phyloP scores from a whole-genome alignment of 1,284 basidiomycete genomes.

The Ganoderma meredithae region DNA sequence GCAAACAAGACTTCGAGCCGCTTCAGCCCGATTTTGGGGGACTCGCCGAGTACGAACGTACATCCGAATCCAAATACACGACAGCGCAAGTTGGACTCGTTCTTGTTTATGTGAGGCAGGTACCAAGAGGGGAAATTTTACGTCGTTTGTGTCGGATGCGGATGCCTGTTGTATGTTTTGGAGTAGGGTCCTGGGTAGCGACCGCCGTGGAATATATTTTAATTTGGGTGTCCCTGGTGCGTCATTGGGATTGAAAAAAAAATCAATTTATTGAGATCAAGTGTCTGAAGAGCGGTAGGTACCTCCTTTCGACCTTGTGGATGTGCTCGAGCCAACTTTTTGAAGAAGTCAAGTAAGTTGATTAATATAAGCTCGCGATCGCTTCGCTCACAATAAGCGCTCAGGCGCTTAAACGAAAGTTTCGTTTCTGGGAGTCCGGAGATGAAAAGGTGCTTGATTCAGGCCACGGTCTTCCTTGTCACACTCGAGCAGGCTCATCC shows the following conservation, averaged over 20 bases:
- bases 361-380: too few relatives aligned
- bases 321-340: too few relatives aligned
- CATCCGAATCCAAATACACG: not conserved
- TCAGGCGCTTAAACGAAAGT: not conserved
- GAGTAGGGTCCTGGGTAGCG: too few relatives aligned
- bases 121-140: too few relatives aligned
- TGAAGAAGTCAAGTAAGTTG: too few relatives aligned
- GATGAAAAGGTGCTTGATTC: not conserved
- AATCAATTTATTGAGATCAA: too few relatives aligned
- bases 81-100: conserved; percentile 20
- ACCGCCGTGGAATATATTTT: not conserved
- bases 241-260: too few relatives aligned
- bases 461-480: not conserved
- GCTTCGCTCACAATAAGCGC: too few relatives aligned
- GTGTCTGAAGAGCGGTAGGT: too few relatives aligned
- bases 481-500: not conserved
- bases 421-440: not conserved
- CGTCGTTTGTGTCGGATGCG: not conserved
- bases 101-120: conserved; percentile 26
- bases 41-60: not conserved
- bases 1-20: conserved; percentile 8
- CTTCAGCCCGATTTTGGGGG: conserved; percentile 1
- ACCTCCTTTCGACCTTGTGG: too few relatives aligned
- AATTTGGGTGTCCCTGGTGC: too few relatives aligned
- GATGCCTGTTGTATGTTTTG: too few relatives aligned